Evolutionary conservation across 345 rosid species (phyloP).

Genomic region (Abelmoschus esculentus): DNA sequence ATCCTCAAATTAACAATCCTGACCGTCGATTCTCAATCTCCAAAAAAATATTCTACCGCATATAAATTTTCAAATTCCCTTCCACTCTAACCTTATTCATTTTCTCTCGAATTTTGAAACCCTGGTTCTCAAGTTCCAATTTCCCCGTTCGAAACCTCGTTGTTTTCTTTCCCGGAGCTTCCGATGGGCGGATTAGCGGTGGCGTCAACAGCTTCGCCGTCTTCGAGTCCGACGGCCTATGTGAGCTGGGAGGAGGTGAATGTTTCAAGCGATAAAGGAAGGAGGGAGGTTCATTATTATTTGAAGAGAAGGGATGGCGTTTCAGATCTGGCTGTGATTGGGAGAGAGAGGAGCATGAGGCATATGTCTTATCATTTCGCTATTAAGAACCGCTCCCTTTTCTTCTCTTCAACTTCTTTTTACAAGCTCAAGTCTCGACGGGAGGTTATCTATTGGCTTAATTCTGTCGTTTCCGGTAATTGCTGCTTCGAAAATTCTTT

Average conservation of each 20-base stretch:
- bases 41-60: constrained; percentile 28
- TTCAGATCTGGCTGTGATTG: constrained; percentile 65
- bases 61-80: constrained; percentile 1
- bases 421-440: constrained; percentile 41
- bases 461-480: constrained; percentile 61
- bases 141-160: background rate
- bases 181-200: constrained; percentile 1
- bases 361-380: constrained; percentile 48
- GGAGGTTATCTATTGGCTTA: constrained; percentile 61
- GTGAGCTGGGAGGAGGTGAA: constrained; percentile 66
- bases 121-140: background rate
- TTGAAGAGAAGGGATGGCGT: constrained; percentile 50
- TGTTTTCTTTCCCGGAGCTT: constrained; percentile 2
- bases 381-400: constrained; percentile 26
- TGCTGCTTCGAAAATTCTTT: background rate
- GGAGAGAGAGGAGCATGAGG: constrained; percentile 45
- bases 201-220: background rate
- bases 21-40: constrained; percentile 40
- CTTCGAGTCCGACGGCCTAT: constrained; percentile 29
- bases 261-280: constrained; percentile 41
- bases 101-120: background rate
- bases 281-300: constrained; percentile 54
- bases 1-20: constrained; percentile 37
- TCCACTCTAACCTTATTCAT: background rate
- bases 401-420: constrained; percentile 11